These are phyloP conservation scores for Suillus lakei DNA, from an alignment of 768 basidiomycete genomes.

Conservation along the genomic window DNA sequence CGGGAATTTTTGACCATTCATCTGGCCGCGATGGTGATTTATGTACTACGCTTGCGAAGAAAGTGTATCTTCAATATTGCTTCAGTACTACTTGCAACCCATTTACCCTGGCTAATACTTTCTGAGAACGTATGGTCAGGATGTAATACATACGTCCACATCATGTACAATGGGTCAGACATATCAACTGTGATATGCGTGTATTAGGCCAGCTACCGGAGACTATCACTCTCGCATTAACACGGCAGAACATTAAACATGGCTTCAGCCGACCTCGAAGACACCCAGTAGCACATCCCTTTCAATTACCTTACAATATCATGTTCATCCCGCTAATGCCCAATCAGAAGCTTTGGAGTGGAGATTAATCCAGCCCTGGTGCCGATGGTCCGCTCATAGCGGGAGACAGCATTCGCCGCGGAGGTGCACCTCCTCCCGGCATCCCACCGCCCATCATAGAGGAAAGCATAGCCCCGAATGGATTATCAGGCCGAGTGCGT, in stretches of 20 bases:
- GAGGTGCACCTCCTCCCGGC: constrained; percentile 30
- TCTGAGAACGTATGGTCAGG: not conserved
- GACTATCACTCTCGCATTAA: not conserved
- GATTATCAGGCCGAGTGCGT: constrained; percentile 70
- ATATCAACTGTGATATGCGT: not conserved
- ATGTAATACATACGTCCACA: not conserved
- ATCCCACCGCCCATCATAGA: constrained; percentile 81
- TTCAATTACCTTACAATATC: constrained; percentile 15
- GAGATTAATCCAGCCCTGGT: constrained; percentile 31
- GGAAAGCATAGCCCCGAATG: constrained; percentile 88
- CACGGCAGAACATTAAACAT: constrained; percentile 6
- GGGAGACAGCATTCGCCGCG: constrained; percentile 33
- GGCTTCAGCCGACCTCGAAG: not conserved
- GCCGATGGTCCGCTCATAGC: constrained; percentile 28
- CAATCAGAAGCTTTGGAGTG: constrained; percentile 2
- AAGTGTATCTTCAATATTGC: not conserved
- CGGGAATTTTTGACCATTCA: not conserved
- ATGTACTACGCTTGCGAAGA: not conserved
- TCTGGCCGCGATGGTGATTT: not conserved
- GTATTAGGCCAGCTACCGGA: not conserved
- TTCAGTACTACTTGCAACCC: not conserved
- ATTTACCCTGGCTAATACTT: not conserved
- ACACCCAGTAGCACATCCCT: constrained; percentile 17
- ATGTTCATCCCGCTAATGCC: constrained; percentile 13
- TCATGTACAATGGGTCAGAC: not conserved